A percentile compares a stretch with the other conserved stretches of the same genome.
Conservation (phyloP, 805 yeast species). For the Yarrowia sp. region DNA sequence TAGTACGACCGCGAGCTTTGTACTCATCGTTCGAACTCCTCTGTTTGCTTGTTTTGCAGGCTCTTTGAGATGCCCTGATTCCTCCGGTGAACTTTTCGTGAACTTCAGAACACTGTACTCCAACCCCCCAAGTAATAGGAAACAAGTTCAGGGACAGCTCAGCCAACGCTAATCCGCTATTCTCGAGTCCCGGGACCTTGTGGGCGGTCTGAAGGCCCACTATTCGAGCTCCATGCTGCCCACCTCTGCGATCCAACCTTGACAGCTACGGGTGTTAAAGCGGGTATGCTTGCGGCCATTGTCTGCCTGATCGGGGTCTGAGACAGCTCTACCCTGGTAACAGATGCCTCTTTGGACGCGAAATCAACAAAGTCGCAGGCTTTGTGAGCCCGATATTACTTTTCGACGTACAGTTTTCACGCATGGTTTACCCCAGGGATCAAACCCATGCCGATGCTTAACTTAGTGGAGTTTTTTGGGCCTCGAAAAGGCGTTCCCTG, state of each 20-base stretch:
- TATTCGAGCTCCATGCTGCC: too few species aligned
- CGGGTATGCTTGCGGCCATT: neutral
- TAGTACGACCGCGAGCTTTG: neutral
- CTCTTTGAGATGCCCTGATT: neutral
- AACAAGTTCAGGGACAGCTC: too few species aligned
- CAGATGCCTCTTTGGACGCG: neutral
- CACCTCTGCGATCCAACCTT: too few species aligned
- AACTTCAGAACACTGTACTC: neutral
- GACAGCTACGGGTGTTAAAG: neutral
- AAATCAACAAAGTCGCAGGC: too few species aligned
- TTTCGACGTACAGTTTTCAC: neutral
- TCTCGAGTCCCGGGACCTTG: neutral
- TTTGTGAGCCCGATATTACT: too few species aligned
- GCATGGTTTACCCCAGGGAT: slow-evolving; percentile 6
- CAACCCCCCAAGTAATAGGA: too few species aligned
- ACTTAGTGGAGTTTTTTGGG: neutral
- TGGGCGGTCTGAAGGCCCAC: neutral
- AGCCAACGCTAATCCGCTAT: too few species aligned
- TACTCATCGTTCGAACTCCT: too few species aligned
- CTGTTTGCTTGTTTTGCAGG: neutral
- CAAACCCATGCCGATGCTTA: neutral
- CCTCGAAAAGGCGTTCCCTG: too few species aligned
- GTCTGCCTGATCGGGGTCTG: neutral
- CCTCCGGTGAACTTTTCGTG: neutral
- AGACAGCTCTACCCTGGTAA: neutral